Percentiles rank a stretch among this genome's conserved stretches.
Evolutionary conservation across 129 eudicot species (phyloP).

Genomic region (Flaveria ramosissima): DNA sequence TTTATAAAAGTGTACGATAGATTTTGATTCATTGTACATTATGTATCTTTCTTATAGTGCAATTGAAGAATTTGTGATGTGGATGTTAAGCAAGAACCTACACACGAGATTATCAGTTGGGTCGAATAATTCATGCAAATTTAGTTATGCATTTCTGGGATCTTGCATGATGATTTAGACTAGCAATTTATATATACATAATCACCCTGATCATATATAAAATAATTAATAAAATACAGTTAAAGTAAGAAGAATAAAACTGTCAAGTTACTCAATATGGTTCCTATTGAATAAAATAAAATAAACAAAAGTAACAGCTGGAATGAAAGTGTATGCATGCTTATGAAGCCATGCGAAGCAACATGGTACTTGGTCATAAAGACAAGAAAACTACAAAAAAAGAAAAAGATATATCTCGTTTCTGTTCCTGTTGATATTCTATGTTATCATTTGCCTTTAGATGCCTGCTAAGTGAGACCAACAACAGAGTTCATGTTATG

Average conservation of each 20-base stretch:
- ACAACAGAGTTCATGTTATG: neutral
- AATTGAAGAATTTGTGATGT: conserved; percentile 27
- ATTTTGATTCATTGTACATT: conserved; percentile 10
- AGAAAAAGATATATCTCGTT: neutral
- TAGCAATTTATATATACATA: neutral
- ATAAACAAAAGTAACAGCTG: conserved; percentile 30
- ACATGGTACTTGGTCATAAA: conserved; percentile 42
- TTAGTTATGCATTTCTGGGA: conserved; percentile 31
- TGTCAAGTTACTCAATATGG: conserved; percentile 40
- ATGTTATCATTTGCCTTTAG: neutral
- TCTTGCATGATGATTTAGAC: conserved; percentile 45
- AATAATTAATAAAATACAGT: neutral
- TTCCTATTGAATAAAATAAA: neutral
- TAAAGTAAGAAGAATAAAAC: conserved; percentile 37
- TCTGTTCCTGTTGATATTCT: neutral
- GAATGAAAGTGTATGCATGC: conserved; percentile 29
- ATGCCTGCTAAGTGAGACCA: conserved; percentile 22
- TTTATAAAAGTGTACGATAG: neutral
- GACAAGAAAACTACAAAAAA: conserved; percentile 34
- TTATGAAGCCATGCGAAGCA: conserved; percentile 49
- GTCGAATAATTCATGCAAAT: conserved; percentile 22
- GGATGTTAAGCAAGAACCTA: conserved; percentile 17
- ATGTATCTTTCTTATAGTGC: conserved; percentile 17
- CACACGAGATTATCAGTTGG: neutral
- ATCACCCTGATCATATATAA: neutral